A percentile compares a stretch with the other conserved stretches of the same genome.
These are phyloP conservation scores for Xanthoceras sorbifolium DNA, from an alignment of 345 rosid species.

Conservation along the genomic window DNA sequence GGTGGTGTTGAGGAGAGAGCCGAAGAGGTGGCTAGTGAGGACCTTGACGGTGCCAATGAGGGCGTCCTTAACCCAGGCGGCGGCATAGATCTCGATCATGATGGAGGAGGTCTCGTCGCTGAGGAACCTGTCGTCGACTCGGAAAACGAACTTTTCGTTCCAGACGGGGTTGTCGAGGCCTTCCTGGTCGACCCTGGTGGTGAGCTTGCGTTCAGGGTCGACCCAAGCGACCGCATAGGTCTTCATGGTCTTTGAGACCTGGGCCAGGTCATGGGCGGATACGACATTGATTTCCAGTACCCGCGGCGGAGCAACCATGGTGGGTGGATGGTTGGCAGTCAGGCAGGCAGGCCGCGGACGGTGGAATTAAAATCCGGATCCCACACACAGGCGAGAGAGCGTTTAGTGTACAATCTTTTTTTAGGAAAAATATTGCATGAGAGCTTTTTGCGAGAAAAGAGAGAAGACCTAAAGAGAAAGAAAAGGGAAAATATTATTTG, in stretches of 20 bases:
- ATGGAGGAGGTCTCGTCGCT: slow-evolving; percentile 57
- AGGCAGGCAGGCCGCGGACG: too few relatives aligned
- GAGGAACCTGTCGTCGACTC: slow-evolving; percentile 65
- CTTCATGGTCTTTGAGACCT: slow-evolving; percentile 73
- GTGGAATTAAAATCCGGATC: not conserved
- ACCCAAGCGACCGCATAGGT: slow-evolving; percentile 86
- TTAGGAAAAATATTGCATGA: not conserved
- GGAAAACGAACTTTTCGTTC: slow-evolving; percentile 87
- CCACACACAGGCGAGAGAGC: slow-evolving; percentile 11
- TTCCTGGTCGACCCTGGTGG: slow-evolving; percentile 68
- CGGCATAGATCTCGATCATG: slow-evolving; percentile 76
- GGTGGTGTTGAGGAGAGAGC: slow-evolving; percentile 24
- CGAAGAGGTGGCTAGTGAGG: slow-evolving; percentile 50
- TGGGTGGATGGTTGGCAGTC: not conserved
- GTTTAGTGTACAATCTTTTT: not conserved
- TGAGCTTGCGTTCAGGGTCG: slow-evolving; percentile 60
- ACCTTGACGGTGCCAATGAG: slow-evolving; percentile 71
- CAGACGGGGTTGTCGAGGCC: slow-evolving; percentile 73
- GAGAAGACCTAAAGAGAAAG: not conserved
- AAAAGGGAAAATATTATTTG: not conserved
- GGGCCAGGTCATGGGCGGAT: slow-evolving; percentile 79
- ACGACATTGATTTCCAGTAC: slow-evolving; percentile 71
- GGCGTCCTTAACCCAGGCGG: slow-evolving; percentile 85
- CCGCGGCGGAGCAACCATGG: slow-evolving; percentile 35
- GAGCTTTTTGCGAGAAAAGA: not conserved